Conservation (phyloP, 768 basidiomycete genomes). For the Clathrus columnatus region DNA sequence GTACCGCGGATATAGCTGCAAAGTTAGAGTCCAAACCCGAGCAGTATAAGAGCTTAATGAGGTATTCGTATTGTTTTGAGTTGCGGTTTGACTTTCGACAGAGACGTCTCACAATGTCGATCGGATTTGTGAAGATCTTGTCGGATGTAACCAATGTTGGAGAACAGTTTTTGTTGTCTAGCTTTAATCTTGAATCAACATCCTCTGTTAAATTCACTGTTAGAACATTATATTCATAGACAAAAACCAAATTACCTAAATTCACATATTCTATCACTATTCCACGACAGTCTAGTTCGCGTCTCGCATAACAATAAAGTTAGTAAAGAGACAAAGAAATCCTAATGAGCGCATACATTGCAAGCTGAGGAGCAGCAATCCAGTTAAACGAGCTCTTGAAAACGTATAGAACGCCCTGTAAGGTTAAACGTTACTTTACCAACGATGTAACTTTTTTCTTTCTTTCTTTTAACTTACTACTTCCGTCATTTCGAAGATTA, state of each 20-base stretch:
- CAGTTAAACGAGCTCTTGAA: conserved; percentile 30
- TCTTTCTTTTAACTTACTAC: neutral
- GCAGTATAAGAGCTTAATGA: conserved; percentile 35
- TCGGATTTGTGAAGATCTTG: neutral
- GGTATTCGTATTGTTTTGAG: no score
- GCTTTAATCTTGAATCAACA: neutral
- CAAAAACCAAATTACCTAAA: conserved; percentile 20
- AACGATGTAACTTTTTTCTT: no score
- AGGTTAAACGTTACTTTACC: no score
- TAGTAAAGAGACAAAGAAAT: neutral
- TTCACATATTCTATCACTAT: conserved; percentile 31
- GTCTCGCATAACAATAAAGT: conserved; percentile 18
- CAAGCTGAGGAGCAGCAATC: conserved; percentile 33
- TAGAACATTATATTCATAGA: neutral
- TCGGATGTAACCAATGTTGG: conserved; percentile 17
- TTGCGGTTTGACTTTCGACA: no score
- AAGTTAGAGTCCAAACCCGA: conserved; percentile 46
- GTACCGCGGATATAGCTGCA: conserved; percentile 25
- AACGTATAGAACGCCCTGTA: conserved; percentile 24
- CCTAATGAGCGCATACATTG: conserved; percentile 25
- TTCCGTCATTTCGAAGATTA: neutral
- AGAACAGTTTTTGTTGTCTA: neutral
- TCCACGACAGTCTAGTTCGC: conserved; percentile 32
- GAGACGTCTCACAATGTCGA: neutral
- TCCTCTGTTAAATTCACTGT: neutral